A percentile compares a stretch with the other conserved stretches of the same genome.
Evolutionary conservation across 2,329 filamentous ascomycete species (phyloP).

Genomic region (Cadophora sp.): DNA sequence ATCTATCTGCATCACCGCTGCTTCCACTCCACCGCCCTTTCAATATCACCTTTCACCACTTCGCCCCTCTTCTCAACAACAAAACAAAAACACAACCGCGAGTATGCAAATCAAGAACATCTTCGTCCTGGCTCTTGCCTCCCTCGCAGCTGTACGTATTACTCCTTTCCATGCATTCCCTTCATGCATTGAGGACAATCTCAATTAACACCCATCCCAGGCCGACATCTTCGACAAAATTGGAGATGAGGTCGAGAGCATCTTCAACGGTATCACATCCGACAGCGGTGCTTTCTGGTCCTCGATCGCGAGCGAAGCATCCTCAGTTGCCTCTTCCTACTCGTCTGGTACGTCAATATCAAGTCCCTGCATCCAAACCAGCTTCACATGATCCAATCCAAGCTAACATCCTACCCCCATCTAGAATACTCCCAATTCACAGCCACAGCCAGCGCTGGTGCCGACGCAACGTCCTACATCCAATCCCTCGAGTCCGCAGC

Average conservation of each 20-base stretch:
- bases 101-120: conserved; percentile 7
- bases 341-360: neutral
- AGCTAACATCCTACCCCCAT: neutral
- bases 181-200: neutral
- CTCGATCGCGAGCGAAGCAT: neutral
- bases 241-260: neutral
- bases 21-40: neutral
- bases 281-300: conserved; percentile 6
- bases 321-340: conserved; percentile 1
- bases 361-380: too few species aligned
- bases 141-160: neutral
- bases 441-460: neutral
- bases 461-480: neutral
- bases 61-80: too few species aligned
- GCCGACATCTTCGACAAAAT: neutral
- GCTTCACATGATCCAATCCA: too few species aligned
- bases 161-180: neutral
- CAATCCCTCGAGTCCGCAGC: conserved; percentile 7
- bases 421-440: neutral
- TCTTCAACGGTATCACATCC: neutral
- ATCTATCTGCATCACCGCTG: neutral
- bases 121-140: conserved; percentile 1
- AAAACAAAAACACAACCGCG: neutral
- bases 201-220: neutral
- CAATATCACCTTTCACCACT: neutral